Evolutionary conservation across 2,329 filamentous ascomycete genomes (phyloP), one percentile per base, ranked within the genome.

Genomic region (Aspergillus pseudoterreus): DNA sequence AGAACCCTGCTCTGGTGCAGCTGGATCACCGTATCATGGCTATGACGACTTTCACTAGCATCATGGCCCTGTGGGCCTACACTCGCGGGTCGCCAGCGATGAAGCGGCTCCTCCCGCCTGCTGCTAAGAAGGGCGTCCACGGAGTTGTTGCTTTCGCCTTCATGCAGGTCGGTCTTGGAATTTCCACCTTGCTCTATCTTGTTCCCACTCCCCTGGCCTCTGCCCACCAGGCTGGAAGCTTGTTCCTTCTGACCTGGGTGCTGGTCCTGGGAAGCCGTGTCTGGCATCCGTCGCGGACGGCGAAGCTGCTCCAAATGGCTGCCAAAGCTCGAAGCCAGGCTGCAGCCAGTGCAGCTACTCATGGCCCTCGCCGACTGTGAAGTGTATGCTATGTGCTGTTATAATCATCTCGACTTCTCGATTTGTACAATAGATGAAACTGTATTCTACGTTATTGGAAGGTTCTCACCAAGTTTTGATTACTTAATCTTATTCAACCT

Each of bases 1-100:
- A 97, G 78, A 99, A 99, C 75, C 95, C 94, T 3, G 92, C 88
- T 14, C 83, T 95, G 22, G 95, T 97, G 2, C 95, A 99, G 75
- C 83, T 99, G 42, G 90, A 99, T 73, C 94, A 99, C 77, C 87
- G 95, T 42, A 89, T 95, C 61, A 80, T 97, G 33, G 95, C 94
- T 52, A 90, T 86, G 43, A 91, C 90, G 14, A 96, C 92, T 1
- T 95, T 96, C 71, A 87, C 83, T 48, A 82, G 87, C 56, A 83
- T 97, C 55, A 76, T 95, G 58, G 80, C 84, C 4, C 80, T 99
- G 9, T 95, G 86, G 71, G 82, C 82, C n/a, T 97, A 92, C 73
- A 82, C 88, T 4, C 84, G 89, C 56, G 84, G 83, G 50, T 83
- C 84, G 38, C 79, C 77, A 3, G 71, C 80, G 14, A 77, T 96